Evolutionary conservation across 2,329 filamentous ascomycete genomes (phyloP), one percentile per base, ranked within the genome.

Genomic region (Aspergillus fumigatus): DNA sequence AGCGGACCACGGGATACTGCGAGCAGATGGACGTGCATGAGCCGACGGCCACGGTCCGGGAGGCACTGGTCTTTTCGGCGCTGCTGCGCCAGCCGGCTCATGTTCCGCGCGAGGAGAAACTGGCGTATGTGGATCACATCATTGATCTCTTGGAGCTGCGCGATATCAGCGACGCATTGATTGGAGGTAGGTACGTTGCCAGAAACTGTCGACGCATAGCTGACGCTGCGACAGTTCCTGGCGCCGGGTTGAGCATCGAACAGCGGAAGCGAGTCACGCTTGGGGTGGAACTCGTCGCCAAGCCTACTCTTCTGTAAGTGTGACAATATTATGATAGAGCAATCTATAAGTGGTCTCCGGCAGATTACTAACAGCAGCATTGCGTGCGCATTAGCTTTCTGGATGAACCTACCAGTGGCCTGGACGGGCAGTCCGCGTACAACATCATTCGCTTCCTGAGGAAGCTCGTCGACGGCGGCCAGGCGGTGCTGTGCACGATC

Each of bases 1-100:
- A 81, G 58, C 68, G 80, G 23, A 77, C 74, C 2, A 79, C 79
- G 0, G 80, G 80, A 0, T 82, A 80, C 64, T 79, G 77, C 25
- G 79, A 88, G 64, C 86, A 88, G 63, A 80, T 83, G 71, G 86
- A 88, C 62, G 78, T 88, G 1, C 85, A 88, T 62, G 84, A 87
- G 57, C 78, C 80, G 0, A 85, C 83, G 0, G 77, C 84, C 0
- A 88, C 86, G 0, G 84, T 88, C 0, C 77, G 82, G 6, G 86
- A 88, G 61, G 85, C 86, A 0, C 72, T 88, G 0, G 77, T 82
- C 9, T 88, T 88, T 65, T 86, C 84, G 0, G 86, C 86, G 0
- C 72, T 85, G 0, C 77, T 88, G 0, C 80, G 86, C 1, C 86
- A 88, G 62, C 80, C 81, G 0, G 74, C 76, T 1, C 77, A 82